Conservation (phyloP, 2,329 filamentous ascomycete species). For the Apiospora koreana region DNA sequence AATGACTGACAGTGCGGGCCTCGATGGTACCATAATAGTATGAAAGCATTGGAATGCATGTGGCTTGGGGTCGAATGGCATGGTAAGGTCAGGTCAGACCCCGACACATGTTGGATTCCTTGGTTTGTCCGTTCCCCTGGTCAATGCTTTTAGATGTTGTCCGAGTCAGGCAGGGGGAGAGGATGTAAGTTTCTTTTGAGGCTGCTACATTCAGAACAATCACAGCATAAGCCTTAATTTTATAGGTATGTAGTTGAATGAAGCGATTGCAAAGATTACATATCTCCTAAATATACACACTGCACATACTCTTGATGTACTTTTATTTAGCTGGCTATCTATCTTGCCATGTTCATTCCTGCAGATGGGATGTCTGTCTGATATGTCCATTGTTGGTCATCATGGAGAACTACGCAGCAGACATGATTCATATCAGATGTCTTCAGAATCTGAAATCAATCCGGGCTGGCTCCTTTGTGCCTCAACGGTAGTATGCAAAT, state of each 20-base stretch:
- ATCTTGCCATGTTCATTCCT: neutral
- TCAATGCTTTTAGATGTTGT: neutral
- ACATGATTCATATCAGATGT: neutral
- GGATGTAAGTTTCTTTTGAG: neutral
- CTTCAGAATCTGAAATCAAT: neutral
- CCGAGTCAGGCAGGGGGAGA: neutral
- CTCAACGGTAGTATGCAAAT: neutral
- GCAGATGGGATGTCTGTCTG: too few species aligned
- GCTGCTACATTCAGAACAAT: neutral
- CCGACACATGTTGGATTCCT: neutral
- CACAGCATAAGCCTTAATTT: neutral
- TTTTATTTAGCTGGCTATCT: neutral
- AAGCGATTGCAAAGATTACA: neutral
- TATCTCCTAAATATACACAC: neutral
- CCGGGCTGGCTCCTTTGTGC: neutral
- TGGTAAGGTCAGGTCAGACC: slow-evolving; percentile 2
- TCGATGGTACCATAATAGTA: neutral
- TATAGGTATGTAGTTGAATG: slow-evolving; percentile 7
- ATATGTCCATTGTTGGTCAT: too few species aligned
- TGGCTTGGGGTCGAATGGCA: neutral
- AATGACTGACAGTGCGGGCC: slow-evolving; percentile 1
- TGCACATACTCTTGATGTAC: neutral
- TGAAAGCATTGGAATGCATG: neutral
- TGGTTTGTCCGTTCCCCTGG: neutral
- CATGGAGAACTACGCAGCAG: neutral